Conservation (phyloP, 2,329 filamentous ascomycete genomes). For the Fusarium buxicola region DNA sequence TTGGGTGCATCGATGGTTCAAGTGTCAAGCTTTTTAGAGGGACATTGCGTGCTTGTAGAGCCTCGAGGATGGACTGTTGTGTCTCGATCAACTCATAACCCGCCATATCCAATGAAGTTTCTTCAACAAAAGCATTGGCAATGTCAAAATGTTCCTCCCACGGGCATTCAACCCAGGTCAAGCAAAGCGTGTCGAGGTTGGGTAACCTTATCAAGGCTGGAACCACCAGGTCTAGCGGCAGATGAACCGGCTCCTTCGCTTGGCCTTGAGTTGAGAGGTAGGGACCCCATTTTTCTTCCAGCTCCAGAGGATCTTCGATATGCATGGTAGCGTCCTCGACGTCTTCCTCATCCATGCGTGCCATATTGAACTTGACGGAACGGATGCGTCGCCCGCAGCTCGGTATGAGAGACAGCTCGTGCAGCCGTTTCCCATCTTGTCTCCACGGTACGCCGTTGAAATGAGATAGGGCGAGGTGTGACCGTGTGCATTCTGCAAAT, state of each 20-base stretch:
- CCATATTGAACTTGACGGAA: conserved; percentile 59
- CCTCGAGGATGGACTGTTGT: conserved; percentile 38
- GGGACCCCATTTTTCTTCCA: conserved; percentile 4
- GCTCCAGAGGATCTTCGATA: conserved; percentile 1
- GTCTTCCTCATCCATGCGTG: conserved; percentile 16
- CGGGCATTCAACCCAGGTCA: conserved; percentile 43
- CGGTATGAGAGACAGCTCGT: conserved; percentile 57
- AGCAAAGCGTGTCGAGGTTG: conserved; percentile 36
- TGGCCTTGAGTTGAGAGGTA: conserved; percentile 25
- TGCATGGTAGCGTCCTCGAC: conserved; percentile 7
- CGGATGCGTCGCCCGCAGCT: conserved; percentile 56
- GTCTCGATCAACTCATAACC: conserved; percentile 20
- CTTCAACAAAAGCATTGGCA: conserved; percentile 21
- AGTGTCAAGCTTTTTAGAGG: conserved; percentile 37
- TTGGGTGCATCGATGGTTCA: conserved; percentile 27
- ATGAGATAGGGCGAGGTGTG: conserved; percentile 37
- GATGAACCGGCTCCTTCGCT: background rate
- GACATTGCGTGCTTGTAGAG: conserved; percentile 20
- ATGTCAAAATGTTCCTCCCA: conserved; percentile 24
- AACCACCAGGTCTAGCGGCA: conserved; percentile 25
- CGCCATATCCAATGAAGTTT: conserved; percentile 34
- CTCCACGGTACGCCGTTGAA: conserved; percentile 59
- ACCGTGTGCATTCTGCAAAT: conserved; percentile 8
- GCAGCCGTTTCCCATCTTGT: conserved; percentile 58
- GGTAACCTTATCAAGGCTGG: conserved; percentile 30